phyloP scores from a whole-genome alignment of 2,329 filamentous ascomycete genomes.

The Acephala macrosclerotiorum region DNA sequence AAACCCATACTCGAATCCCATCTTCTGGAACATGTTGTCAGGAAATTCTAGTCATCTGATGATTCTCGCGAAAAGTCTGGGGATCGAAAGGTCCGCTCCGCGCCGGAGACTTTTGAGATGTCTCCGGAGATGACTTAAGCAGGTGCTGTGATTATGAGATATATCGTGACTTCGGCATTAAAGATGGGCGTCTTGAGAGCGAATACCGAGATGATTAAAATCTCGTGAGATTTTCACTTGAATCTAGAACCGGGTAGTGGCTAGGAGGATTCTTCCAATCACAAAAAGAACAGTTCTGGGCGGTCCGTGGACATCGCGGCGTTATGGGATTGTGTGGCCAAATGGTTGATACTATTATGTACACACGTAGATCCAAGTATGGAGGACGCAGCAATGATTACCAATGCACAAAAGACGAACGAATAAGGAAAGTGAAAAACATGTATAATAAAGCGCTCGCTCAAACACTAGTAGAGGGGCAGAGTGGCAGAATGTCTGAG shows the following conservation, averaged over 20 bases:
- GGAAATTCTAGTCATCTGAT: background rate
- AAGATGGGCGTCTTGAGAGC: background rate
- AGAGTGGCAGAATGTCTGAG: too few relatives aligned
- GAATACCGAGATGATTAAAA: background rate
- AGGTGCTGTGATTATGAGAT: background rate
- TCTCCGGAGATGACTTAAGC: background rate
- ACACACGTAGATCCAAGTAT: background rate
- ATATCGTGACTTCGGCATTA: background rate
- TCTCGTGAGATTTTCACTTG: background rate
- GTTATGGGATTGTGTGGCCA: background rate
- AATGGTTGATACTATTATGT: too few relatives aligned
- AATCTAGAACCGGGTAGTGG: too few relatives aligned
- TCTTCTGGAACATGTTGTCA: background rate
- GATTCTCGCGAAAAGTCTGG: too few relatives aligned
- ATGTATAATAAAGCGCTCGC: background rate
- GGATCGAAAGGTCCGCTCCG: too few relatives aligned
- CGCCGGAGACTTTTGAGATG: background rate
- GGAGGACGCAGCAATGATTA: background rate
- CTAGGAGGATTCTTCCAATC: too few relatives aligned
- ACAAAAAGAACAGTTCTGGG: background rate
- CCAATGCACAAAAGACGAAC: background rate
- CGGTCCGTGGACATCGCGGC: background rate
- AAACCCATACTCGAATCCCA: background rate
- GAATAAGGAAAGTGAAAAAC: background rate
- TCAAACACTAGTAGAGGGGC: too few relatives aligned